Evolutionary conservation across 2,329 filamentous ascomycete species (phyloP), one percentile per base, ranked within the genome.

Genomic region (Albifimbria verrucaria): DNA sequence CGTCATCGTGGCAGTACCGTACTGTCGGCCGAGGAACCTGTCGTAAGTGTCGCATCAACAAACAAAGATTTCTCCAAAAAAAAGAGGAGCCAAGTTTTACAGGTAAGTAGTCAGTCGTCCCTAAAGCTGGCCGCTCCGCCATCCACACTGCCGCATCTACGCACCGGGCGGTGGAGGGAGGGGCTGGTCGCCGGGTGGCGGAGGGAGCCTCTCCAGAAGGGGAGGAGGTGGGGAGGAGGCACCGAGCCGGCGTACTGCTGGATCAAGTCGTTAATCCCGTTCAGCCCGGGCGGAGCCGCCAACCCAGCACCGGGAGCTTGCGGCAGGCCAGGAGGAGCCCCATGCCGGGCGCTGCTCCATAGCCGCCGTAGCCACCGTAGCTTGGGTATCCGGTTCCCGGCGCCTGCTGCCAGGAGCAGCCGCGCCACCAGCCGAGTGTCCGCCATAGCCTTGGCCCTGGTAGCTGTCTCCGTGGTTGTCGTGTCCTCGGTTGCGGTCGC

Each of bases 221-320:
- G n/a, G 83, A 82, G 81, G n/a, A 83, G 81, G 1, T 85, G 82
- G 23, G 85, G 85, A 43, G 82, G 81, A 52, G 79, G 74, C 26
- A 70, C 72, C 47, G 77, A 76, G 57, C 73, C 74, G 39, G 81
- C 76, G 57, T 83, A 89, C 63, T 86, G 85, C 68, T 88, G 83
- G 62, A 88, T 86, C 54, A 90, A 75, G 46, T 83, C 81, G 65
- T 81, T 85, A 55, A 87, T 74, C 41, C 82, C 83, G 55, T 80
- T 79, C 22, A 82, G 73, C 55, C 74, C 79, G 62, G 82, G 79
- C 45, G 32, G 32, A 53, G 77, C 79, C 55, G 75, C 74, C 44
- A 85, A 74, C 50, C 76, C 78, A 57, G 73, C 73, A 52, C 73
- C 72, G 54, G 76, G 75, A 57, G 71, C 72, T 44, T 65, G 62